Evolutionary conservation across 441 rosid genomes (phyloP).

Genomic region (Corymbia calophylla): DNA sequence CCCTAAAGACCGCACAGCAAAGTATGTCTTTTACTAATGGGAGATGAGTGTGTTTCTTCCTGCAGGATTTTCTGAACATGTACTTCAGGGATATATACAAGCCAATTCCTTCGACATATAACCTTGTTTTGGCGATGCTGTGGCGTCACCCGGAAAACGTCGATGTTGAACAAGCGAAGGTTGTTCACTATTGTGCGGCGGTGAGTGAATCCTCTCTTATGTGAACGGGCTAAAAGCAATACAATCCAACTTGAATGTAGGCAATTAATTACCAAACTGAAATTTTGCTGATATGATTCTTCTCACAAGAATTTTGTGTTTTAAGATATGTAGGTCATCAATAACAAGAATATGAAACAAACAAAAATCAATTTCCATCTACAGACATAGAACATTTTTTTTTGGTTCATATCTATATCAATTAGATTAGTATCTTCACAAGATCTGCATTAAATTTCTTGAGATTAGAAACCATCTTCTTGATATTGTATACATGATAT

Average conservation of each 20-base stretch:
- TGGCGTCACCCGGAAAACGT: slow-evolving; percentile 78
- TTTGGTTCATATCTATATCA: not conserved
- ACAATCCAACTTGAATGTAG: not conserved
- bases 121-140: slow-evolving; percentile 63
- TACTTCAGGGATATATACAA: slow-evolving; percentile 50
- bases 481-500: not conserved
- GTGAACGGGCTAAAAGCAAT: not conserved
- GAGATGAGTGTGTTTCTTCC: not conserved
- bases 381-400: not conserved
- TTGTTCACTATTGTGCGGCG: slow-evolving; percentile 69
- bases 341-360: not conserved
- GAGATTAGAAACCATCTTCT: not conserved
- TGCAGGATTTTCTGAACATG: slow-evolving; percentile 45
- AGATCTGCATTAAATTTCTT: not conserved
- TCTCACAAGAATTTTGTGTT: not conserved
- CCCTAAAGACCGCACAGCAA: not conserved
- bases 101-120: slow-evolving; percentile 52
- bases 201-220: slow-evolving; percentile 14
- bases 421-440: not conserved
- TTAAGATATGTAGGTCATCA: not conserved
- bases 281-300: not conserved
- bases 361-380: not conserved
- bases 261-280: not conserved
- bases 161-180: slow-evolving; percentile 37
- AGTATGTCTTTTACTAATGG: not conserved